Evolutionary conservation across 2,329 filamentous ascomycete species (phyloP).

Genomic region (Monilinia fructicola): DNA sequence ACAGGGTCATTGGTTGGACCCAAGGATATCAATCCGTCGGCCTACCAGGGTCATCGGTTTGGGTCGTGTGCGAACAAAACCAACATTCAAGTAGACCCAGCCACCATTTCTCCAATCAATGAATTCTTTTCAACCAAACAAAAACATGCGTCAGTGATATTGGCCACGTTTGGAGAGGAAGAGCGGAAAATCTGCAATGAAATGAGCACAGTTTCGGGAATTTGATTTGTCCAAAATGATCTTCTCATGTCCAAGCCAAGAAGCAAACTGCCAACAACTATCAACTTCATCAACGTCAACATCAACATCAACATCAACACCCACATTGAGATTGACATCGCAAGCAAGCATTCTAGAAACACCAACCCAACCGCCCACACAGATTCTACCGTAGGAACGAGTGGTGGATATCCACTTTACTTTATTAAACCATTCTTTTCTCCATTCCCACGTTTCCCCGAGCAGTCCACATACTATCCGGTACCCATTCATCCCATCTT

Average conservation of each 20-base stretch:
- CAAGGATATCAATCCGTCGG: constrained; percentile 18
- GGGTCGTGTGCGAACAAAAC: constrained; percentile 19
- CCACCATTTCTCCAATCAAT: constrained; percentile 19
- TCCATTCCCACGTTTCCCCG: constrained; percentile 20
- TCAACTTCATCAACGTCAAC: background rate
- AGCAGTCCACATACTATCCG: constrained; percentile 16
- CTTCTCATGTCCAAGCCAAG: background rate
- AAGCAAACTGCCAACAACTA: constrained; percentile 9
- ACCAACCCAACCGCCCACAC: background rate
- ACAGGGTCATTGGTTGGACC: constrained; percentile 14
- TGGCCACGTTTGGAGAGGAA: background rate
- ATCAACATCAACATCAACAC: background rate
- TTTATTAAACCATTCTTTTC: background rate
- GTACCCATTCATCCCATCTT: constrained; percentile 3
- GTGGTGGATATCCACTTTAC: constrained; percentile 7
- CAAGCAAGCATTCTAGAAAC: background rate
- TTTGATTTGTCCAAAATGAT: background rate
- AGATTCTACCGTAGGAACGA: background rate
- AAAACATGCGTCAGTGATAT: background rate
- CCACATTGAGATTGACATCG: background rate
- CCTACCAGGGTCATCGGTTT: constrained; percentile 19
- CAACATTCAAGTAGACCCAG: constrained; percentile 12
- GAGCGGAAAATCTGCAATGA: background rate
- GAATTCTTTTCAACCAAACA: background rate
- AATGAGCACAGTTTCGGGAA: background rate